Base-by-base conservation (phyloP, 192 early-diverging fungal genomes). In the Anaeromyces robustus region DNA sequence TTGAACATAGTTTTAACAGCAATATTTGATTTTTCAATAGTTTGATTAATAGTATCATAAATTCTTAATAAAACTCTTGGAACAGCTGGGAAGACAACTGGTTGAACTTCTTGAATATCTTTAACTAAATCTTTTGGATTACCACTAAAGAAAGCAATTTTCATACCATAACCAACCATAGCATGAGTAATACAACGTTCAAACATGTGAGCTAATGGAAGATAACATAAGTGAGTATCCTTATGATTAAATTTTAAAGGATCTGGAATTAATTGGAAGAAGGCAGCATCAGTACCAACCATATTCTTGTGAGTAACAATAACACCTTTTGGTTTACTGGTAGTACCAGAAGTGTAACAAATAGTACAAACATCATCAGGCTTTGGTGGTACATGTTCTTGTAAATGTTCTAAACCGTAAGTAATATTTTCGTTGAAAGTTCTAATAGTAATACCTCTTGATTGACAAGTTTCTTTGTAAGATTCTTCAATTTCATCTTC, bases 41-140 rank as follows among this genome's bases (percentile, higher is more conserved):
- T 90, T 4, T 90, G 84, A 80, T 93, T 83, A 30, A 98, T 86
- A 80, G 90, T 92, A 81, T 93, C 95, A 85, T 96, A 95, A 80
- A 98, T 90, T 30, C 95, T 92, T 84, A 93, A 95, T 84, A 95
- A 92, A 4, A 98, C 86, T 52, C 96, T 91, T 28, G 96, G 96
- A 29, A 96, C 95, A 32, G 92, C 84, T 14, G 92, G 89, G 83
- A 98, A 94, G 7, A 95, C 78, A 0, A 95, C 95, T 14, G 96
- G 96, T 81, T 92, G 92, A 79, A 98, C 85, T 31, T 90, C 92
- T 11, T 85, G 86, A 19, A 96, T 86, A 83, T 98, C 96, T 1
- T 96, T 94, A 78, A 97, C 82, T 14, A 98, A 87, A 30, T 87
- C 43, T 22, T 52, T 79, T 19, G 90, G 89, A 79, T 93, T 90